Evolutionary conservation across 768 basidiomycete genomes (phyloP), one percentile per base, ranked within the genome.

Genomic region (Daedalea quercina): DNA sequence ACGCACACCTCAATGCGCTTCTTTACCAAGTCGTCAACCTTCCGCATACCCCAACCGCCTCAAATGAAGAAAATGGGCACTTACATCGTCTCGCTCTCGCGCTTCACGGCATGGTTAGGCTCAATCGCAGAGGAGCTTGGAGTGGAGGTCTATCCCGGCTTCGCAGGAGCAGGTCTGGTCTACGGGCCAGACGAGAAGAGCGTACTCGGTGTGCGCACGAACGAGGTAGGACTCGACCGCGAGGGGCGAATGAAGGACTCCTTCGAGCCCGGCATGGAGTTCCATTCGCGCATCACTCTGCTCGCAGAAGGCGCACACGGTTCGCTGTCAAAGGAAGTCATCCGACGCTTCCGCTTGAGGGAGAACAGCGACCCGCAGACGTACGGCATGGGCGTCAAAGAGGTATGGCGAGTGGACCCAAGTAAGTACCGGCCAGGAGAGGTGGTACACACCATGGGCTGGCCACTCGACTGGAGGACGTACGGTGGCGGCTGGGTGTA

Each of bases 241-340:
- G 72, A 82, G 42, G 81, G 80, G 26, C 73, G 78, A 50, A 80
- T 84, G 67, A 98, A 96, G 68, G 82, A 91, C 22, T 77, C 82
- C 2, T 99, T 94, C 64, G 94, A 97, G 67, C 91, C 94, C 1
- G 95, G 96, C 1, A 94, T 98, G 92, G 85, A 88, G 51, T 98
- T 99, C 73, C 82, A 84, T 34, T 84, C 95, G 28, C 92, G 89
- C 61, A 85, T 94, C 41, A 95, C 93, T 0, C 76, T 99, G 4
- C 79, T 99, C 44, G 94, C 90, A 0, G 95, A 98, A 68, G 96
- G 95, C 35, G 92, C 94, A 2, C 95, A 97, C 56, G 96, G 96
- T 0, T 89, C 85, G 6, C 76, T 98, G 12, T 82, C 87, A 3
- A 95, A 98, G 68, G 76, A 84, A 49, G 80, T 84, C 2, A 81